Evolutionary conservation across 495 filamentous ascomycete genomes (phyloP), one percentile per base, ranked within the genome.

Genomic region (Podospora conica): DNA sequence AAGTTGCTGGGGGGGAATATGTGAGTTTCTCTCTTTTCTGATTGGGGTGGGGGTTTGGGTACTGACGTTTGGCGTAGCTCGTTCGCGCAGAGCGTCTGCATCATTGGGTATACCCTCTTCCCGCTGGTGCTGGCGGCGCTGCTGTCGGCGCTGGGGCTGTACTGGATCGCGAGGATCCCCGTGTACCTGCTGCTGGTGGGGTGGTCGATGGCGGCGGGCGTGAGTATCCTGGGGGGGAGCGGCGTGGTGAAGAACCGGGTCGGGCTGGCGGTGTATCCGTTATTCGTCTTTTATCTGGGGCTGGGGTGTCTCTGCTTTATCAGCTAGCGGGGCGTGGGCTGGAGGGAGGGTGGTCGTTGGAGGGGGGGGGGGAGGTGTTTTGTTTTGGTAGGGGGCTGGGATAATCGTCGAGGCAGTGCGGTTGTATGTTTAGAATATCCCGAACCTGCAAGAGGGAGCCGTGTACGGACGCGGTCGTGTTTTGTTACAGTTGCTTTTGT

Each of bases 51-150:
- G 7, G 25, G 27, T 6, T 2, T 15, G 60, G 15, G 12, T 57
- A 54, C 68, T 72, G 58, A 72, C 67, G 3, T 31, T n/a, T 65
- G 11, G 60, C 61, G n/a, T 69, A 98, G 95, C 68, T 96, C 95
- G 25, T 98, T 98, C 78, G 94, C 96, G 81, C 95, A 98, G 77
- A 93, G 91, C 57, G 85, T 98, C 68, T 96, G 91, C 76, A 96
- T 98, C 71, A 98, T 98, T 75, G 95, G 95, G 40, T 98, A 98
- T 78, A 98, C 95, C 3, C 87, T 98, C 62, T 98, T 98, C 81
- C 95, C 95, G n/a, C 84, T 98, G 48, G 96, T 97, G 71, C 90
- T 98, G 71, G 96, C 96, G 8, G 86, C 95, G 12, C 77, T 98
- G 53, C 85, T 98, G 65, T 96, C 92, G 63, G 94, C 92, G 0